phyloP scores from a whole-genome alignment of 192 early-diverging fungal species.

The Coemansia sp. region DNA sequence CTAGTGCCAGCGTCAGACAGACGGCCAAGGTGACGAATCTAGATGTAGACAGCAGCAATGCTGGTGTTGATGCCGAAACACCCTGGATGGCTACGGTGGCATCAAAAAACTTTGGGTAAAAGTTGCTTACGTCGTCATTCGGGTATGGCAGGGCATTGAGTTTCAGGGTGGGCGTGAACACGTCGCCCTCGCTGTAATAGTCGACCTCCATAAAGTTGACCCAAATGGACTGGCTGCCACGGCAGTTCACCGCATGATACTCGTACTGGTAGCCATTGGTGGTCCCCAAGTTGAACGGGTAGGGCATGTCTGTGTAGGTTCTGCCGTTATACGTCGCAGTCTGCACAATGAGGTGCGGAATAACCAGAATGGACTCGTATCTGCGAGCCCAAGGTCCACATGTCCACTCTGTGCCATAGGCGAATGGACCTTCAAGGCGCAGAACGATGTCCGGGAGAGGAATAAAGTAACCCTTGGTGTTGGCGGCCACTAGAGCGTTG shows the following conservation, averaged over 20 bases:
- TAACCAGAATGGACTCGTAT: constrained; percentile 38
- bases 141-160: constrained; percentile 33
- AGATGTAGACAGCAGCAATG: not conserved
- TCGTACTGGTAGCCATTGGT: constrained; percentile 46
- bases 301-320: constrained; percentile 36
- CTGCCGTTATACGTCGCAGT: constrained; percentile 27
- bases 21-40: not conserved
- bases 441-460: constrained; percentile 23
- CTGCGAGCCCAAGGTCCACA: constrained; percentile 41
- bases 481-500: constrained; percentile 21
- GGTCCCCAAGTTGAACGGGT: constrained; percentile 41
- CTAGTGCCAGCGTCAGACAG: constrained; percentile 1
- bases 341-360: constrained; percentile 46
- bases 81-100: constrained; percentile 17
- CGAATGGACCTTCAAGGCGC: constrained; percentile 34
- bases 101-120: constrained; percentile 43
- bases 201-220: constrained; percentile 50
- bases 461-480: constrained; percentile 36
- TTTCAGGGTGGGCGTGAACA: constrained; percentile 31
- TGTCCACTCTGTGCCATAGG: constrained; percentile 25
- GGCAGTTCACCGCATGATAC: constrained; percentile 36
- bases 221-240: constrained; percentile 49
- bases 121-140: constrained; percentile 22
- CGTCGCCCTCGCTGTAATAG: constrained; percentile 49
- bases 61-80: not conserved